Evolutionary conservation across 108 stramenopile species (phyloP).

Genomic region (Mayamaea pseudoterrestris): DNA sequence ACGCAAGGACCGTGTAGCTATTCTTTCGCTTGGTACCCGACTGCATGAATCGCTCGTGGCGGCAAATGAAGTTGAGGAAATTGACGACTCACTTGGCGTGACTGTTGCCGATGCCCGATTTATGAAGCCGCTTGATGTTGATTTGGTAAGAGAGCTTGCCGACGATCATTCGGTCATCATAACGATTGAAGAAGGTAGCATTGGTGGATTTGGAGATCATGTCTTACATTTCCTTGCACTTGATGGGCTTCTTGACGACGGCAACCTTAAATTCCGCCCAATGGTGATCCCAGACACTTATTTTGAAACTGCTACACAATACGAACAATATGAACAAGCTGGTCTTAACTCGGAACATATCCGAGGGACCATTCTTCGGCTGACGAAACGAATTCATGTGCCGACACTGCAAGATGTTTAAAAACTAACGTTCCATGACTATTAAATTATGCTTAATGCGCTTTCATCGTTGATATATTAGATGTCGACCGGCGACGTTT

Average conservation of each 20-base stretch:
- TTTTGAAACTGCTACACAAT: constrained; percentile 92
- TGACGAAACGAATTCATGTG: constrained; percentile 55
- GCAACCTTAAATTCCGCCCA: constrained; percentile 85
- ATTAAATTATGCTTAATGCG: too few relatives aligned
- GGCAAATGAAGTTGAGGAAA: constrained; percentile 83
- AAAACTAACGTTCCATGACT: too few relatives aligned
- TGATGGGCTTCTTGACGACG: constrained; percentile 86
- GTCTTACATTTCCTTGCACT: constrained; percentile 90
- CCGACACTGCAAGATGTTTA: constrained; percentile 33
- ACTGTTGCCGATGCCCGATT: constrained; percentile 95
- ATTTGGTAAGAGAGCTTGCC: constrained; percentile 81
- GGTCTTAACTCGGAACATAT: constrained; percentile 90
- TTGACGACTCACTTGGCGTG: constrained; percentile 66
- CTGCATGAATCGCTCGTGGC: constrained; percentile 81
- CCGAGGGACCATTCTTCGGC: constrained; percentile 66
- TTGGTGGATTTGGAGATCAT: constrained; percentile 93
- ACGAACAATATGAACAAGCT: constrained; percentile 94
- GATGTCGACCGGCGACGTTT: too few relatives aligned
- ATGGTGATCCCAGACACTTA: constrained; percentile 94
- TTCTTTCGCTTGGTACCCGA: constrained; percentile 87
- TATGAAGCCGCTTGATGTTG: constrained; percentile 93
- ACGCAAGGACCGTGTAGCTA: constrained; percentile 77
- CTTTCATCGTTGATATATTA: too few relatives aligned
- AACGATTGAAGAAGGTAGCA: constrained; percentile 90
- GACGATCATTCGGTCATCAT: constrained; percentile 83